Conservation (phyloP, 1,284 basidiomycete species). For the Sphaerobolus stellatus region DNA sequence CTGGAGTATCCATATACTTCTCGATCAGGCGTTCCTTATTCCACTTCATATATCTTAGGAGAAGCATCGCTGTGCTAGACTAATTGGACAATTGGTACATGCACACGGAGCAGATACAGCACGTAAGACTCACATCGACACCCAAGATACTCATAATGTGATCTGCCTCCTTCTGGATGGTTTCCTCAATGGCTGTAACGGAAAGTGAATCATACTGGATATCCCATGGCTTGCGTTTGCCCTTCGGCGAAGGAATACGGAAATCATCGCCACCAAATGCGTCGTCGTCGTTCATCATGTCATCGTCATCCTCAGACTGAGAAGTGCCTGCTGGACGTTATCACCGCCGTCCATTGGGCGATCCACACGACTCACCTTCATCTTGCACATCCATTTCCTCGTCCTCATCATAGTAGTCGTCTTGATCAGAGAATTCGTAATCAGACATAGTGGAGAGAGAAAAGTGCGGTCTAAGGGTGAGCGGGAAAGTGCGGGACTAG, state of each 20-base stretch:
- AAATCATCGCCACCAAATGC: constrained; percentile 61
- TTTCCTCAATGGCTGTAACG: constrained; percentile 69
- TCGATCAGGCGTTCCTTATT: constrained; percentile 96
- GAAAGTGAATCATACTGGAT: constrained; percentile 78
- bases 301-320: constrained; percentile 52
- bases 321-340: constrained; percentile 39
- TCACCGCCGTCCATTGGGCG: constrained; percentile 10
- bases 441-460: constrained; percentile 56
- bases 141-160: constrained; percentile 84
- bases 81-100: constrained; percentile 17
- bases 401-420: constrained; percentile 64
- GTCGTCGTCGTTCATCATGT: constrained; percentile 32
- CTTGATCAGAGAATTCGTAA: constrained; percentile 67
- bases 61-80: constrained; percentile 63
- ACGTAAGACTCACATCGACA: constrained; percentile 65
- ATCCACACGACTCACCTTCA: constrained; percentile 44
- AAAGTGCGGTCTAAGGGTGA: constrained; percentile 24
- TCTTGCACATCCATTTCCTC: constrained; percentile 65
- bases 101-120: constrained; percentile 14
- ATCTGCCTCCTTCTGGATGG: constrained; percentile 77
- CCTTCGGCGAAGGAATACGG: constrained; percentile 48
- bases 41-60: constrained; percentile 88
- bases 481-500: not conserved
- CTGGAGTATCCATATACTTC: constrained; percentile 89
- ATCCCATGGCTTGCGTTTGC: constrained; percentile 69